A percentile compares a stretch with the other conserved stretches of the same genome.
These are phyloP conservation scores for Volvox reticuliferus DNA, from an alignment of 139 green algal species.

Conservation along the genomic window DNA sequence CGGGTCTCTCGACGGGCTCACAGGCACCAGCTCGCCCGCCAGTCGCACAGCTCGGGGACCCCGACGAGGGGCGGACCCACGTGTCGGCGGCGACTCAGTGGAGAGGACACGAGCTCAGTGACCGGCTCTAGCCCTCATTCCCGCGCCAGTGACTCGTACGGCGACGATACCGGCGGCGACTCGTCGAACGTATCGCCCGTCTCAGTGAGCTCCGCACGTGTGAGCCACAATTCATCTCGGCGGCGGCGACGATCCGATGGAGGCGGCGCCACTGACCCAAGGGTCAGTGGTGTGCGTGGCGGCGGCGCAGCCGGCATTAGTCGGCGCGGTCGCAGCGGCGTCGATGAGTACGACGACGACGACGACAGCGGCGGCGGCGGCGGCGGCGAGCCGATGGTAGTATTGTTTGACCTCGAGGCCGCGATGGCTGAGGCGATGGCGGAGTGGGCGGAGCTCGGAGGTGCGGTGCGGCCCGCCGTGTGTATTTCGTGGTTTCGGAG, in stretches of 20 bases:
- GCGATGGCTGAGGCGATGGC: conserved; percentile 48
- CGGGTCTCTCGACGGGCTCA: too few relatives aligned
- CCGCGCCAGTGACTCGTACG: neutral
- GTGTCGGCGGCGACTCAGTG: neutral
- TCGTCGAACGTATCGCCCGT: neutral
- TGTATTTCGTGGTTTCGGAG: too few relatives aligned
- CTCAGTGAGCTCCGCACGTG: neutral
- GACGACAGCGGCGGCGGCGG: neutral
- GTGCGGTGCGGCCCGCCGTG: neutral
- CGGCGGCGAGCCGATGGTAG: neutral
- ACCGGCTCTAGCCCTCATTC: neutral
- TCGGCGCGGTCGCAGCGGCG: neutral
- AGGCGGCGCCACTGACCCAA: neutral
- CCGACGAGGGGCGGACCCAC: neutral
- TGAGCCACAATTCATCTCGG: neutral
- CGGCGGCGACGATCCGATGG: neutral
- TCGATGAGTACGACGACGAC: neutral
- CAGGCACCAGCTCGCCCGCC: neutral
- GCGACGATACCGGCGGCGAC: neutral
- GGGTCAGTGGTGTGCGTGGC: neutral
- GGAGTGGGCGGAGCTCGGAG: conserved; percentile 45
- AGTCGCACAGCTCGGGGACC: neutral
- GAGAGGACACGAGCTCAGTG: neutral
- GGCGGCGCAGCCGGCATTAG: too few relatives aligned
- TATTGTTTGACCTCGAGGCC: conserved; percentile 55